Evolutionary conservation across 768 basidiomycete species (phyloP), one percentile per base, ranked within the genome.

Genomic region (Pisolithus sp.): DNA sequence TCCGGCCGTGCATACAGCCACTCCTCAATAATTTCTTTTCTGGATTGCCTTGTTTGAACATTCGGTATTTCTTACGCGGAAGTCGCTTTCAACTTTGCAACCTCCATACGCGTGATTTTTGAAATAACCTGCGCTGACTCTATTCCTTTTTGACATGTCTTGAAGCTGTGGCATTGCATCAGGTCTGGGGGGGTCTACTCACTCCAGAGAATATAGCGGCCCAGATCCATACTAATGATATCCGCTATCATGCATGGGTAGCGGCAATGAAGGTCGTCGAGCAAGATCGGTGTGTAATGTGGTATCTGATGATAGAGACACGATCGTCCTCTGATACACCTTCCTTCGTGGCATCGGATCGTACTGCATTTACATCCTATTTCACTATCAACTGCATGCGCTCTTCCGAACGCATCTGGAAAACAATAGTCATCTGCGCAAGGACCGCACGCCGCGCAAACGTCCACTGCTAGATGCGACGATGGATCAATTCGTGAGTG

Each of bases 161-260:
- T 17, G 1, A 41, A 69, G 70, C 62, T 53, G 54, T 73, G 55
- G 62, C 63, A 53, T 65, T 68, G 55, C 64, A 68, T 37, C 56
- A 69, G 8, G 54, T 67, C 45, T 59, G 62, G 60, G 71, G 68
- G 7, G 67, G 66, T 2, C 58, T 66, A 47, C 47, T 74, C 34
- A 71, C 68, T 9, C 70, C 72, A 2, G 62, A 61, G 37, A 68
- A 58, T 55, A 54, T 73, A 10, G 58, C 56, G 7, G 56, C 60
- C 4, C 57, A 57, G 1, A 52, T 68, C 53, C 40, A 49, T 26
- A 61, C 57, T 2, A 53, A 62, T 48, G 64, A 68, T 37, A 58
- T 64, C 36, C 59, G 62, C 7, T 70, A 68, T 51, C 71, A 69
- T 12, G 62, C 63, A 2, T 71, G 69, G 66, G 68, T 68, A 21